phyloP scores from a whole-genome alignment of 371 early-diverging fungal genomes.

The Synchytrium microbalum region DNA sequence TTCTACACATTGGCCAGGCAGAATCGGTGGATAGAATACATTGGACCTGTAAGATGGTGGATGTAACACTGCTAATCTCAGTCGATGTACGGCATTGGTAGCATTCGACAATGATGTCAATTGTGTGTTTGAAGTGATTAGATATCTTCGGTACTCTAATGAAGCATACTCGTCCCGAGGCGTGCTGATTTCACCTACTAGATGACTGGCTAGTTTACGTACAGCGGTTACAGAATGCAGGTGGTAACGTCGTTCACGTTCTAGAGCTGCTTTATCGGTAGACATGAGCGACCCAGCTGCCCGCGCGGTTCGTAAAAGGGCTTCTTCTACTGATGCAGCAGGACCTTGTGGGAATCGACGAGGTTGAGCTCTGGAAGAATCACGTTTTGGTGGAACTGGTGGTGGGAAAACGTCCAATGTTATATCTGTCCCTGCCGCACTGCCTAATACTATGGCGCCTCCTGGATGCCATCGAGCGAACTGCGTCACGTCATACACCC shows the following conservation, averaged over 20 bases:
- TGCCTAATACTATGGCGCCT: too few species aligned
- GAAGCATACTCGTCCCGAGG: conserved; percentile 17
- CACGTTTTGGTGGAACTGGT: too few species aligned
- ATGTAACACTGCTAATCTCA: conserved; percentile 25
- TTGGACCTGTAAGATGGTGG: conserved; percentile 24
- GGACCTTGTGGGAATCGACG: too few species aligned
- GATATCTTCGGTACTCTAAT: conserved; percentile 33
- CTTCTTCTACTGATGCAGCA: too few species aligned
- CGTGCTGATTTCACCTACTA: conserved; percentile 15
- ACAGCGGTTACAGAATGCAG: conserved; percentile 16
- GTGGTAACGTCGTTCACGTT: conserved; percentile 13
- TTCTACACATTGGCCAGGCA: conserved; percentile 34
- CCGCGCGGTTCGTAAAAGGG: too few species aligned
- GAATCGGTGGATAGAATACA: conserved; percentile 10
- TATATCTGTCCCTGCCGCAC: too few species aligned
- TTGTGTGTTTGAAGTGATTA: conserved; percentile 16
- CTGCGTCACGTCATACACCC: too few species aligned
- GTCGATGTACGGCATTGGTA: conserved; percentile 6
- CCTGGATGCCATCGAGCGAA: too few species aligned
- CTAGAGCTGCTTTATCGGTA: too few species aligned
- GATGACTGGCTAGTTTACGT: conserved; percentile 6
- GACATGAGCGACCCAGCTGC: too few species aligned
- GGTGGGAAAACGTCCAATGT: too few species aligned
- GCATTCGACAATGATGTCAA: not conserved
- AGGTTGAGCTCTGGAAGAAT: too few species aligned